Evolutionary conservation across 2,329 filamentous ascomycete genomes (phyloP).

Genomic region (Neofusicoccum ribis): DNA sequence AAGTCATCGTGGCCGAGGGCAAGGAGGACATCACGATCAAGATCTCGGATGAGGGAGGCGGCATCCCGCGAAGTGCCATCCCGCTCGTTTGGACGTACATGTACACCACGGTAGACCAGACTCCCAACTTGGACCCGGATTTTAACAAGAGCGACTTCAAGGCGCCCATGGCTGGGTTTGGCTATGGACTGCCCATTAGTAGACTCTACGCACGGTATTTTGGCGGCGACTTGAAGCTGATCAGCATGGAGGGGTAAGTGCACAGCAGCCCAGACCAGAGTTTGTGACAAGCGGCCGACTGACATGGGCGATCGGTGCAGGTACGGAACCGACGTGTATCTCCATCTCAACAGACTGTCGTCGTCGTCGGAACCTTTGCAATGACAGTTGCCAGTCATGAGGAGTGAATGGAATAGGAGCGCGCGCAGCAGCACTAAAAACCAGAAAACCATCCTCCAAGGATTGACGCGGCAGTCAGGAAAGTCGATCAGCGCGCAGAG

Average conservation of each 20-base stretch:
- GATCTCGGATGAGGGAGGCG: conserved; percentile 93
- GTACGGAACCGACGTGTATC: conserved; percentile 97
- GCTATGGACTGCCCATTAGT: conserved; percentile 95
- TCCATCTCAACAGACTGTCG: conserved; percentile 92
- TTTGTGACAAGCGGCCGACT: neutral
- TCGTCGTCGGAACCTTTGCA: conserved; percentile 95
- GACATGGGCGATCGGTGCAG: conserved; percentile 46
- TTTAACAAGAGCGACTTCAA: conserved; percentile 99
- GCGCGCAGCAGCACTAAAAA: conserved; percentile 35
- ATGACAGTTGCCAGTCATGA: conserved; percentile 89
- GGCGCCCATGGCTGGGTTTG: conserved; percentile 97
- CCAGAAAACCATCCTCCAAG: conserved; percentile 49
- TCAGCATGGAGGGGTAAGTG: conserved; percentile 96
- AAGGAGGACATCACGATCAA: conserved; percentile 99
- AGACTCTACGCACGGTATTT: conserved; percentile 95
- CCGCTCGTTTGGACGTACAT: conserved; percentile 99
- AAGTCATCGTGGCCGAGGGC: conserved; percentile 95
- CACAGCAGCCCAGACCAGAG: neutral
- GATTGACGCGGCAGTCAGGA: conserved; percentile 56
- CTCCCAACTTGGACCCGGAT: conserved; percentile 90
- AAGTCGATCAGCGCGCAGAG: conserved; percentile 23
- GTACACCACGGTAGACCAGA: conserved; percentile 98
- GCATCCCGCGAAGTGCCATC: conserved; percentile 88
- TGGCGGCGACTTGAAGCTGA: conserved; percentile 93
- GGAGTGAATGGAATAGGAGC: conserved; percentile 60